Conservation (phyloP, 495 filamentous ascomycete species). For the Penicillium angulare region DNA sequence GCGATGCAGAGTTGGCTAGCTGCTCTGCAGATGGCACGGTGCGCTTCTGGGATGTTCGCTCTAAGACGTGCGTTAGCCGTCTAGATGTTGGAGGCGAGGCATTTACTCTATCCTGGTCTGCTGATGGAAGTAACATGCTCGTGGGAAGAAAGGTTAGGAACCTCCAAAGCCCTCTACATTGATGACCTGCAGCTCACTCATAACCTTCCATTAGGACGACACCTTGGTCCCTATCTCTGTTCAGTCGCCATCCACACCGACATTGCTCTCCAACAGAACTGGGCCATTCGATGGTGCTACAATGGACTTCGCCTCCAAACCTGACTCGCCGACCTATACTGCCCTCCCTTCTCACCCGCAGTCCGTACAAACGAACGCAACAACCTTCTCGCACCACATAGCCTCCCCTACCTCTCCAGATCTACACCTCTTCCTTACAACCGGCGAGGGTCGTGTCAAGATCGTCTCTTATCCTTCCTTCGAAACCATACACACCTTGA, state of each 20-base stretch:
- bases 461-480: conserved; percentile 68
- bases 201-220: conserved; percentile 57
- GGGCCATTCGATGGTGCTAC: conserved; percentile 3
- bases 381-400: conserved; percentile 71
- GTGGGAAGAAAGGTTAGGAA: conserved; percentile 76
- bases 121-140: conserved; percentile 78
- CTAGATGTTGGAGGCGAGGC: conserved; percentile 79
- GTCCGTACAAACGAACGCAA: conserved; percentile 73
- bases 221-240: conserved; percentile 63
- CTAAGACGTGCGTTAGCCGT: conserved; percentile 73
- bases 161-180: neutral
- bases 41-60: conserved; percentile 90
- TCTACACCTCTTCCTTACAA: conserved; percentile 69
- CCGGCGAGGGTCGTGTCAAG: conserved; percentile 76
- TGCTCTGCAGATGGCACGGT: conserved; percentile 82
- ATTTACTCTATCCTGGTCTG: conserved; percentile 81
- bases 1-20: conserved; percentile 85
- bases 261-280: conserved; percentile 17
- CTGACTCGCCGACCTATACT: conserved; percentile 33
- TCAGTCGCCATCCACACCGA: conserved; percentile 42
- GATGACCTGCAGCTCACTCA: neutral
- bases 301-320: conserved; percentile 10
- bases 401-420: conserved; percentile 36
- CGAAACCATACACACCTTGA: conserved; percentile 58
- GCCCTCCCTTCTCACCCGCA: conserved; percentile 65